Conservation (phyloP, 2,329 filamentous ascomycete species). For the Fusarium sp. region DNA sequence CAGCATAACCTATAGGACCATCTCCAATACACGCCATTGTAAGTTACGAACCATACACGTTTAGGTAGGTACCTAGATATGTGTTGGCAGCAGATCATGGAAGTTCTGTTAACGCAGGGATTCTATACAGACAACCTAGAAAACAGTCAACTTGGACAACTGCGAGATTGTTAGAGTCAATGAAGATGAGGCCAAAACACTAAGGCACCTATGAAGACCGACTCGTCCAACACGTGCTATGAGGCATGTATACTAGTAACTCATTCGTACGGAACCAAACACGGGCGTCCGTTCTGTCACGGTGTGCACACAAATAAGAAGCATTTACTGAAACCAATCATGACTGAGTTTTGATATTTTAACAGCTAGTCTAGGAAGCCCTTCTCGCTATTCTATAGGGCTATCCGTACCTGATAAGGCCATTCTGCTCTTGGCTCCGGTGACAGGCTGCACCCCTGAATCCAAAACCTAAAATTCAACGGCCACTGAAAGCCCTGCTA, state of each 20-base stretch:
- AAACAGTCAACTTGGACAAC: background rate
- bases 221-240: background rate
- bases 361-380: background rate
- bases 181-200: background rate
- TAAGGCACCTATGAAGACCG: background rate
- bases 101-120: background rate
- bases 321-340: background rate
- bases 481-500: conserved; percentile 7
- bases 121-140: background rate
- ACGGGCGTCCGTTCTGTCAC: background rate
- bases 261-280: background rate
- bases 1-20: background rate
- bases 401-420: background rate
- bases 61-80: background rate
- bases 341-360: background rate
- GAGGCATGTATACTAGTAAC: background rate
- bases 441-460: conserved; percentile 20
- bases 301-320: background rate
- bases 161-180: background rate
- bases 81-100: background rate
- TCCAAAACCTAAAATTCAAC: conserved; percentile 27
- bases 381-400: background rate
- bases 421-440: background rate
- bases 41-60: background rate
- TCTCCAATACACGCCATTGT: background rate